A percentile compares a stretch with the other conserved stretches of the same genome.
phyloP scores from a whole-genome alignment of 2,329 filamentous ascomycete genomes.

The Phialophora tarda region DNA sequence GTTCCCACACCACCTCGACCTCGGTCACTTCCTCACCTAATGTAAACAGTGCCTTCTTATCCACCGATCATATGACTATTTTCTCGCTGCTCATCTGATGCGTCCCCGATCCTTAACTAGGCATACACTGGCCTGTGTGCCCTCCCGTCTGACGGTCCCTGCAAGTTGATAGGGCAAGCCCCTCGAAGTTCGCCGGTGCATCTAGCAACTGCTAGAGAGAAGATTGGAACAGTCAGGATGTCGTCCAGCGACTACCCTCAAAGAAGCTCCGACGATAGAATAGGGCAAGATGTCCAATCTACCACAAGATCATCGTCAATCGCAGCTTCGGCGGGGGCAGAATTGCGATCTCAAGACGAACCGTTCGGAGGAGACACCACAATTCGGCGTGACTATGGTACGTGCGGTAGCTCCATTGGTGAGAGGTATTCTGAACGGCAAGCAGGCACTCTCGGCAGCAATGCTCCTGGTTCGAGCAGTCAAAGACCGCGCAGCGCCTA shows the following conservation, averaged over 20 bases:
- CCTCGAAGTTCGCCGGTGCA: not conserved
- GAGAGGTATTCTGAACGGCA: slow-evolving; percentile 12
- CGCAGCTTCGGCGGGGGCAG: slow-evolving; percentile 1
- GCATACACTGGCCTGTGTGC: slow-evolving; percentile 17
- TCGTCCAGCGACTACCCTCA: slow-evolving; percentile 24
- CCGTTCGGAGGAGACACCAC: slow-evolving; percentile 10
- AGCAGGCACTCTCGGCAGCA: slow-evolving; percentile 30
- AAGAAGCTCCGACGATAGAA: slow-evolving; percentile 19
- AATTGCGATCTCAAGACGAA: slow-evolving; percentile 16
- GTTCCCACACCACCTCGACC: slow-evolving; percentile 1
- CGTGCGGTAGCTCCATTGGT: not conserved
- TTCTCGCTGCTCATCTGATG: slow-evolving; percentile 24
- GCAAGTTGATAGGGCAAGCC: not conserved
- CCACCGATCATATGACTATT: slow-evolving; percentile 27
- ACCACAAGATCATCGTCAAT: slow-evolving; percentile 11
- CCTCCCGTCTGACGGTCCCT: not conserved
- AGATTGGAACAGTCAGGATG: slow-evolving; percentile 19
- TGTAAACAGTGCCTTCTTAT: slow-evolving; percentile 5
- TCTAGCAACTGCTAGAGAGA: not conserved
- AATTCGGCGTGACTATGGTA: slow-evolving; percentile 35
- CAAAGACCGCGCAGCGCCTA: slow-evolving; percentile 28
- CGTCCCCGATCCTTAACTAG: slow-evolving; percentile 18
- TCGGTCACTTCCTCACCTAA: slow-evolving; percentile 10
- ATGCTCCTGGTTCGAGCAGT: slow-evolving; percentile 16
- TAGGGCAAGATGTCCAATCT: slow-evolving; percentile 21